phyloP scores from a whole-genome alignment of 2,329 filamentous ascomycete genomes.

The Chaetomium sp. region DNA sequence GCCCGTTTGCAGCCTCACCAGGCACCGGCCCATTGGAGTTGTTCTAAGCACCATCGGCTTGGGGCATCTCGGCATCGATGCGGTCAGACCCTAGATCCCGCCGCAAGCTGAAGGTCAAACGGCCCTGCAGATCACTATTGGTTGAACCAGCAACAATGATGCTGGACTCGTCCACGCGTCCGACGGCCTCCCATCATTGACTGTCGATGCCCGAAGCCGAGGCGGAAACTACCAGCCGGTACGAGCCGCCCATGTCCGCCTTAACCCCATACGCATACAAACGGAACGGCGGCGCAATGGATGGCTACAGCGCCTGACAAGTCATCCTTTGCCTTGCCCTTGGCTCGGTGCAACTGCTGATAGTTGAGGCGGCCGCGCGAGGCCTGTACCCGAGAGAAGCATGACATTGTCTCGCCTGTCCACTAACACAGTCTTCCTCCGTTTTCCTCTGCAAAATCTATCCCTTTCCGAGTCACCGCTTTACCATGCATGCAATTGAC shows the following conservation, averaged over 20 bases:
- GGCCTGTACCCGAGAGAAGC: constrained; percentile 15
- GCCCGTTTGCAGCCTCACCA: constrained; percentile 31
- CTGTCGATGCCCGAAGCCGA: constrained; percentile 33
- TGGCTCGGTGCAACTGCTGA: neutral
- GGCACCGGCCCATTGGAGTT: constrained; percentile 30
- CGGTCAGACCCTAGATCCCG: constrained; percentile 32
- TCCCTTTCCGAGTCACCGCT: constrained; percentile 14
- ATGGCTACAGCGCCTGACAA: constrained; percentile 27
- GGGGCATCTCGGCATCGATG: constrained; percentile 31
- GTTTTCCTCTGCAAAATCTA: constrained; percentile 14
- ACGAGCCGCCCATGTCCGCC: constrained; percentile 19
- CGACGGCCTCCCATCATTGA: constrained; percentile 22
- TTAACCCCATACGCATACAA: constrained; percentile 26
- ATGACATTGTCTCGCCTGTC: constrained; percentile 21
- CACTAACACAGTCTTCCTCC: constrained; percentile 8
- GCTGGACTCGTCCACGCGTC: constrained; percentile 25
- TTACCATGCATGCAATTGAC: constrained; percentile 23
- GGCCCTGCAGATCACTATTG: constrained; percentile 26
- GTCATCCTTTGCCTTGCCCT: constrained; percentile 15
- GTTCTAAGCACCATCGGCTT: constrained; percentile 17
- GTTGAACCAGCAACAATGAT: constrained; percentile 19
- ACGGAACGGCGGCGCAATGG: constrained; percentile 32
- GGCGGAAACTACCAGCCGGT: constrained; percentile 19
- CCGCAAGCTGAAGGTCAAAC: constrained; percentile 33
- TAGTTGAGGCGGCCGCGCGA: constrained; percentile 20